Evolutionary conservation across 148 eudicot genomes (phyloP).

Genomic region (Beta vulgaris): DNA sequence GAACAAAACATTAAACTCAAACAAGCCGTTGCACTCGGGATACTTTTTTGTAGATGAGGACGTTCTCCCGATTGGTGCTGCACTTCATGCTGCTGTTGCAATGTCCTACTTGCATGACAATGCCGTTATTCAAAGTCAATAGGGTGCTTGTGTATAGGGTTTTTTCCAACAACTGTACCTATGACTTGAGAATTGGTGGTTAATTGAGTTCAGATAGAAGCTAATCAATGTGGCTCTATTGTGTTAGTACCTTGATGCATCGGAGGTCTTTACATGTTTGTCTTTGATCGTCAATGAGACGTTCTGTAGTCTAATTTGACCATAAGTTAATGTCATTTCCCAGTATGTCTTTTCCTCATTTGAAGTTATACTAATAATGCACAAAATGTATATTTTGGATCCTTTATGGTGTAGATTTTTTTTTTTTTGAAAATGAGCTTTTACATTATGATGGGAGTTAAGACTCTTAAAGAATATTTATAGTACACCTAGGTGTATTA

Average conservation of each 20-base stretch:
- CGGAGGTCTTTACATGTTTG: not conserved
- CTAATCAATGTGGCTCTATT: not conserved
- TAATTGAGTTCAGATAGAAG: not conserved
- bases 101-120: conserved; percentile 32
- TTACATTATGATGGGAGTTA: no score
- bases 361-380: not conserved
- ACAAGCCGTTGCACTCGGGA: conserved; percentile 31
- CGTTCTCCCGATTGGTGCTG: conserved; percentile 45
- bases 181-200: not conserved
- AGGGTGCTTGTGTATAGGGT: not conserved
- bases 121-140: not conserved
- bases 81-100: conserved; percentile 44
- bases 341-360: not conserved
- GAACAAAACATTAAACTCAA: conserved; percentile 25
- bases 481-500: no score
- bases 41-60: conserved; percentile 40
- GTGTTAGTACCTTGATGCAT: not conserved
- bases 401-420: no score
- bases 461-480: no score
- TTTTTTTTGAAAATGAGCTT: no score
- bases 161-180: not conserved
- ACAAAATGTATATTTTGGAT: no score
- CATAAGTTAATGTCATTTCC: not conserved
- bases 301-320: not conserved
- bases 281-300: no score